Evolutionary conservation across 169 alveolate genomes (phyloP).

Genomic region (Miamiensis avidus): DNA sequence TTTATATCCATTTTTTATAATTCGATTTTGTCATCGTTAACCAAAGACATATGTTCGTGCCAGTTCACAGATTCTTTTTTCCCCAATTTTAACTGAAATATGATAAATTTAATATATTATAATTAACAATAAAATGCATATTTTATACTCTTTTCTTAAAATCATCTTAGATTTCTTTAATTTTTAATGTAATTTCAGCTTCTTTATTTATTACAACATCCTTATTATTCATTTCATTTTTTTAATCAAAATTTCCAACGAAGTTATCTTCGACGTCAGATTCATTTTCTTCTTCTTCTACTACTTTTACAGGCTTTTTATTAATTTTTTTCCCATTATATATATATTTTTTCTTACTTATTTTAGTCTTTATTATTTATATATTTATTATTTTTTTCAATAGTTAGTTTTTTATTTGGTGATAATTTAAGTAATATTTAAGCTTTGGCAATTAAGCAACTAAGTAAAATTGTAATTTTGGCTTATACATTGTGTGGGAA

Average conservation of each 20-base stretch:
- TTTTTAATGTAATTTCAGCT: neutral
- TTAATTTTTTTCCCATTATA: neutral
- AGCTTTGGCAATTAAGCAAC: too few relatives aligned
- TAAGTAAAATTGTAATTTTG: too few relatives aligned
- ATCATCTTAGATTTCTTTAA: conserved; percentile 8
- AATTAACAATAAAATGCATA: neutral
- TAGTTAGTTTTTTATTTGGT: too few relatives aligned
- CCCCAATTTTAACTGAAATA: neutral
- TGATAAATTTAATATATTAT: neutral
- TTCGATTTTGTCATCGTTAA: conserved; percentile 4
- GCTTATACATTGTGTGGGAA: too few relatives aligned
- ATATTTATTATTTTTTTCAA: too few relatives aligned
- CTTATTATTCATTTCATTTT: neutral
- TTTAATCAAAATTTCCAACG: conserved; percentile 1
- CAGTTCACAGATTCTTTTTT: neutral
- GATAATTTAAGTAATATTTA: too few relatives aligned
- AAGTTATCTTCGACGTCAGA: conserved; percentile 13
- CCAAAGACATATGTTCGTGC: conserved; percentile 20
- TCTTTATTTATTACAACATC: neutral
- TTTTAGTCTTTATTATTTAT: neutral
- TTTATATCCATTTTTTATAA: conserved; percentile 18
- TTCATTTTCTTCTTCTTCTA: conserved; percentile 3
- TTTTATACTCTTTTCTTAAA: conserved; percentile 12
- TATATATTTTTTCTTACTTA: too few relatives aligned
- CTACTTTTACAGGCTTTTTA: too few relatives aligned